Conservation (phyloP, 2,329 filamentous ascomycete species). For the Alternaria triticimaculans region DNA sequence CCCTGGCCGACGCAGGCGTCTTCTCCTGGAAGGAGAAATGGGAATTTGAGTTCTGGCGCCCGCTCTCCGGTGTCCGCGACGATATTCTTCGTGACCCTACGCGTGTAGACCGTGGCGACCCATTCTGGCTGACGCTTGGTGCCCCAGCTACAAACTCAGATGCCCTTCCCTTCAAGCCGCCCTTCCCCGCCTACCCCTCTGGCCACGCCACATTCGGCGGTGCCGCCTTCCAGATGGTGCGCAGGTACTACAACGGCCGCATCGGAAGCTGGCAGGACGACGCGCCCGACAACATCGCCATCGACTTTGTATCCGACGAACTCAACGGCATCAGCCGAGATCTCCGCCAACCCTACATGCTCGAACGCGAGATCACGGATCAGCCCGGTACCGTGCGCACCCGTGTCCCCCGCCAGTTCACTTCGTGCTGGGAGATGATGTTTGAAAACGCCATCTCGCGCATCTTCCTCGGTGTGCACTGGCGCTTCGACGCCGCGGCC, state of each 20-base stretch:
- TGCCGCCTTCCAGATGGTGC: conserved; percentile 30
- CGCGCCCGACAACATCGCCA: conserved; percentile 29
- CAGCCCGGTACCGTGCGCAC: conserved; percentile 37
- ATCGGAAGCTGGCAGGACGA: conserved; percentile 23
- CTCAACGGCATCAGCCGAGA: conserved; percentile 35
- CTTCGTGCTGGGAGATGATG: conserved; percentile 34
- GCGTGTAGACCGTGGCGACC: conserved; percentile 20
- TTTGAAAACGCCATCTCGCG: conserved; percentile 38
- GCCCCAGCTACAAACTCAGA: conserved; percentile 35
- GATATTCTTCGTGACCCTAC: conserved; percentile 28
- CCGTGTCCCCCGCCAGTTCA: conserved; percentile 21
- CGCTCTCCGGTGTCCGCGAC: conserved; percentile 33
- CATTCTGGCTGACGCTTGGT: conserved; percentile 31
- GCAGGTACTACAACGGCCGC: conserved; percentile 35
- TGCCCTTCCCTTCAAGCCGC: conserved; percentile 32
- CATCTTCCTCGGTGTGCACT: conserved; percentile 37
- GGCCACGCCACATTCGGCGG: conserved; percentile 37
- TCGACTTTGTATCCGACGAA: conserved; percentile 31
- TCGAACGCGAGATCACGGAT: conserved; percentile 27
- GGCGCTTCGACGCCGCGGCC: conserved; percentile 38
- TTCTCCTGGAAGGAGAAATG: conserved; percentile 41
- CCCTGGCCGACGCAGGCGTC: conserved; percentile 36
- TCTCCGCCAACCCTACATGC: conserved; percentile 29
- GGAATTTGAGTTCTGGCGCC: conserved; percentile 40
- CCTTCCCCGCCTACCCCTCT: conserved; percentile 35